Evolutionary conservation across 2,329 filamentous ascomycete genomes (phyloP), one percentile per base, ranked within the genome.

Genomic region (Ilyonectria destructans): DNA sequence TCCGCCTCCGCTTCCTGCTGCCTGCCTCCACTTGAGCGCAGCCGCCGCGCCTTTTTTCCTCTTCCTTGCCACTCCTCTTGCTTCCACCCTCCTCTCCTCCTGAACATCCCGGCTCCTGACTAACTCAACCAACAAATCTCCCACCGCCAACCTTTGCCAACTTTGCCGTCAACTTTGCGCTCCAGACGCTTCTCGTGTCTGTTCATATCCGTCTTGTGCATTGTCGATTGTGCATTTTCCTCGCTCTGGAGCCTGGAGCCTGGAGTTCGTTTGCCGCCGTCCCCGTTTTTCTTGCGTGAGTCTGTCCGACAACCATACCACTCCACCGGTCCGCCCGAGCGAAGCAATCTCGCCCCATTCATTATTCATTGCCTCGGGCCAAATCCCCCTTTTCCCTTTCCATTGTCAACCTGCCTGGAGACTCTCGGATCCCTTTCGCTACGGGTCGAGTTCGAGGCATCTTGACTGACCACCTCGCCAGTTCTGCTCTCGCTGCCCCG

Each of bases 211-310:
- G 68, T 62, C 15, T 48, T 57, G 58, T 55, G 56, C 43, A 45
- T n/a, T 19, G 17, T 45, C 43, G 15, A 45, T 72, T 74, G 69
- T 72, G 73, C 69, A 71, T 62, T 66, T 57, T 69, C 58, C 63
- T 73, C 64, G 59, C 58, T 68, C 26, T 26, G 26, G 26, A 26
- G 26, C 26, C 62, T 62, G 70, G 72, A 77, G 75, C 76, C 72
- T 71, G 73, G 75, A 73, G 73, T 77, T 77, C 73, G 74, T 70
- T 73, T 73, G 69, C 68, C 62, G 65, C 56, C 68, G 68, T 74
- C 70, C 73, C 72, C 60, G 26, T 68, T 69, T 73, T 70, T 73
- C 70, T 69, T 70, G 52, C 56, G 70, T 75, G 62, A 74, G 74
- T 75, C 35, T 71, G 69, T 71, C 66, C 68, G 55, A 71, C 71